Percentiles rank a stretch among this genome's conserved stretches.
Evolutionary conservation across 805 yeast species (phyloP).

Genomic region (Hagleromyces aurorensis): DNA sequence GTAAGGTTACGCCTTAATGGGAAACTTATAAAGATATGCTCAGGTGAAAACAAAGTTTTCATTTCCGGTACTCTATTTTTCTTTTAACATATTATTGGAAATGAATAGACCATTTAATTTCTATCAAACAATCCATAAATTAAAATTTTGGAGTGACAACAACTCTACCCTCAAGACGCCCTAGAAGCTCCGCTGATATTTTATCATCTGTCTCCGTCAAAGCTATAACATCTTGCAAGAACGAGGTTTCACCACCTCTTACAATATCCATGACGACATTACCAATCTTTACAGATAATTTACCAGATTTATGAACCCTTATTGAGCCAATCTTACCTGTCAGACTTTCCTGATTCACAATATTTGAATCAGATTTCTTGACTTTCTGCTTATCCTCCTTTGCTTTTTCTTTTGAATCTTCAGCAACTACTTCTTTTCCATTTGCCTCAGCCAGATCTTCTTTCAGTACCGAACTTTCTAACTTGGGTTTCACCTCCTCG

Average conservation of each 20-base stretch:
- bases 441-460: slow-evolving; percentile 5
- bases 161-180: slow-evolving; percentile 47
- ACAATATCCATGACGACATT: slow-evolving; percentile 58
- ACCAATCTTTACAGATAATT: slow-evolving; percentile 66
- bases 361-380: slow-evolving; percentile 2
- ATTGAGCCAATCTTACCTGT: slow-evolving; percentile 65
- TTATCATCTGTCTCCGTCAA: slow-evolving; percentile 39
- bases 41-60: too few species aligned
- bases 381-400: slow-evolving; percentile 7
- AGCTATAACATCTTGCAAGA: slow-evolving; percentile 65
- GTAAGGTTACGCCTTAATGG: too few species aligned
- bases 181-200: slow-evolving; percentile 41
- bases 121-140: too few species aligned
- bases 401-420: slow-evolving; percentile 11
- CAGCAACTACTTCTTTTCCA: slow-evolving; percentile 12
- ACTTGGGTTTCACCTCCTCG: slow-evolving; percentile 13
- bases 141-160: slow-evolving; percentile 48
- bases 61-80: too few species aligned
- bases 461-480: slow-evolving; percentile 2
- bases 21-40: too few species aligned
- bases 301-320: slow-evolving; percentile 79
- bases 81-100: too few species aligned
- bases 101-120: too few species aligned
- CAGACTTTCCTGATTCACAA: slow-evolving; percentile 9
- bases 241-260: slow-evolving; percentile 59